A percentile compares a stretch with the other conserved stretches of the same genome.
Evolutionary conservation across 441 rosid species (phyloP).

Genomic region (Daphne laureola): DNA sequence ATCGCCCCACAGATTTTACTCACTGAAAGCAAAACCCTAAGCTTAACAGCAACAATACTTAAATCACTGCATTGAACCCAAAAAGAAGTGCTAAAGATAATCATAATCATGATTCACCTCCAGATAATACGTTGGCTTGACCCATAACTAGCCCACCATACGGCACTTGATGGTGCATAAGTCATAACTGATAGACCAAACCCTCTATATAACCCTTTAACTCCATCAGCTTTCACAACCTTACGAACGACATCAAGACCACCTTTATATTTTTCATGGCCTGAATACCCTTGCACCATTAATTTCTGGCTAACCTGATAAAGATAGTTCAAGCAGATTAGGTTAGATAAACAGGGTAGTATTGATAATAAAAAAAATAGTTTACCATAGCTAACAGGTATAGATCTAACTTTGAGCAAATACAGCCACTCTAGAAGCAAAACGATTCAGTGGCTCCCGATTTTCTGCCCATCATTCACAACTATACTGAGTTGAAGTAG

Average conservation of each 20-base stretch:
- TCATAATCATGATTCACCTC: conserved; percentile 43
- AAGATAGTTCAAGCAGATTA: background rate
- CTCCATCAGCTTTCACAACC: conserved; percentile 64
- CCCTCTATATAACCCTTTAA: conserved; percentile 84
- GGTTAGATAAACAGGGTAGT: too few relatives aligned
- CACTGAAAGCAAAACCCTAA: too few relatives aligned
- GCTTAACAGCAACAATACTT: too few relatives aligned
- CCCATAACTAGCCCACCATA: conserved; percentile 99
- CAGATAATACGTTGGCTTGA: conserved; percentile 91
- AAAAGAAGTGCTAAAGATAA: conserved; percentile 10
- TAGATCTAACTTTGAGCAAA: too few relatives aligned
- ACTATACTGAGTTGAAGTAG: too few relatives aligned
- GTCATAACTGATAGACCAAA: conserved; percentile 91
- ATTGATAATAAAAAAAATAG: too few relatives aligned
- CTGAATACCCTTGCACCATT: conserved; percentile 98
- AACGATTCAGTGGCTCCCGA: too few relatives aligned
- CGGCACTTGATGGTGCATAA: conserved; percentile 93
- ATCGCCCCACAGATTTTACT: too few relatives aligned
- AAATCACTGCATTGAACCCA: background rate
- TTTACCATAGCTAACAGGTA: too few relatives aligned
- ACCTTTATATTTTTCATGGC: conserved; percentile 69
- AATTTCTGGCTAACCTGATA: conserved; percentile 86
- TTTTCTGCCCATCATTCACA: too few relatives aligned
- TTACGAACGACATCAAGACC: conserved; percentile 87
- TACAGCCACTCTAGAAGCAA: too few relatives aligned